These are phyloP conservation scores for Paragyromitra xinjiangensis DNA, from an alignment of 495 filamentous ascomycete genomes.

Conservation along the genomic window DNA sequence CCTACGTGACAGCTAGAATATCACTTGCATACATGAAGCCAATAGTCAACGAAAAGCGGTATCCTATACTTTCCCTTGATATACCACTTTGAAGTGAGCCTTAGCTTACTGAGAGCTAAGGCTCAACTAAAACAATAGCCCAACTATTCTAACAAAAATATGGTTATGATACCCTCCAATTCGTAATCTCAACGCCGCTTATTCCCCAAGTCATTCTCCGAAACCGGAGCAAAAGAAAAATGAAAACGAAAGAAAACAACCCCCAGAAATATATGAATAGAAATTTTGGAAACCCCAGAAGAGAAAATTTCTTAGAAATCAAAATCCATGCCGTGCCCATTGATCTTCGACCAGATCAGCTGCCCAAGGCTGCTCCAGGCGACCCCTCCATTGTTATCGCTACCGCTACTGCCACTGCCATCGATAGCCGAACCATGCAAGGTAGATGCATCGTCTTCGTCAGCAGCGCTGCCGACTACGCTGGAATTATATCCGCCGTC, in stretches of 20 bases:
- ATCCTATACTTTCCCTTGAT: background rate
- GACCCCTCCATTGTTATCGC: background rate
- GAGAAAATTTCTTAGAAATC: background rate
- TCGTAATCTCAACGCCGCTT: background rate
- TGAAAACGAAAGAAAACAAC: background rate
- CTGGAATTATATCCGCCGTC: background rate
- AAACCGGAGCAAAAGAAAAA: background rate
- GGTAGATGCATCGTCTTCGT: background rate
- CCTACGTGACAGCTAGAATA: too few species aligned
- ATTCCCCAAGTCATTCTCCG: background rate
- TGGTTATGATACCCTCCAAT: background rate
- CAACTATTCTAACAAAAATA: background rate
- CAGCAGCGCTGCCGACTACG: background rate
- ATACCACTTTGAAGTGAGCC: too few species aligned
- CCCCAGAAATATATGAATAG: background rate
- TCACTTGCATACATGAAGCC: too few species aligned
- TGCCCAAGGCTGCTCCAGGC: constrained; percentile 31
- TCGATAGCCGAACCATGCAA: background rate
- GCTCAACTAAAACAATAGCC: background rate
- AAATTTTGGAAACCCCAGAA: background rate
- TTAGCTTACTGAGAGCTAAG: background rate
- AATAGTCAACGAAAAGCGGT: too few species aligned
- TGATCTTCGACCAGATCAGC: constrained; percentile 44
- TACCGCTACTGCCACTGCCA: background rate
- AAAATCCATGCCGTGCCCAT: constrained; percentile 12